phyloP scores from a whole-genome alignment of 2,329 filamentous ascomycete species.

The Ramichloridium luteum region DNA sequence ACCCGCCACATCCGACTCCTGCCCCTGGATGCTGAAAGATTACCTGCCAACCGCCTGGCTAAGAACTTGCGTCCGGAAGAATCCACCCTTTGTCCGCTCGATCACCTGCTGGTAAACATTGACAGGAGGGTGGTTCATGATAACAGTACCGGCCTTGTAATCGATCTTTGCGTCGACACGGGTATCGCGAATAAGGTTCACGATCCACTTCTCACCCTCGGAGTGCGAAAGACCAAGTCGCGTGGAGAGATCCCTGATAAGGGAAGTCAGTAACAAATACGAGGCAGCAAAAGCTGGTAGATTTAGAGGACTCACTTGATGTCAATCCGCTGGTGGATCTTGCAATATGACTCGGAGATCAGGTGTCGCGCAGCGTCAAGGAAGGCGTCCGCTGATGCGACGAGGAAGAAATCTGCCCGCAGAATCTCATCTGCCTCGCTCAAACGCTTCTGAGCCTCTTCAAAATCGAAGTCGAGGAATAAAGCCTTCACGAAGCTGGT shows the following conservation, averaged over 20 bases:
- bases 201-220: slow-evolving; percentile 99
- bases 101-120: slow-evolving; percentile 99
- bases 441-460: slow-evolving; percentile 86
- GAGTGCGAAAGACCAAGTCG: slow-evolving; percentile 84
- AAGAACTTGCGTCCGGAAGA: slow-evolving; percentile 95
- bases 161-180: slow-evolving; percentile 98
- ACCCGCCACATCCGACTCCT: too few relatives aligned
- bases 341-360: slow-evolving; percentile 98
- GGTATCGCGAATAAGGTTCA: slow-evolving; percentile 96
- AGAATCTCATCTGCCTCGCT: slow-evolving; percentile 80
- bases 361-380: slow-evolving; percentile 90
- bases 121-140: slow-evolving; percentile 99
- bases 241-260: slow-evolving; percentile 63
- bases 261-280: slow-evolving; percentile 18
- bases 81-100: slow-evolving; percentile 95
- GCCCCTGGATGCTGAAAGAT: too few relatives aligned
- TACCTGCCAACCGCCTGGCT: slow-evolving; percentile 44
- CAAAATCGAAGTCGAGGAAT: slow-evolving; percentile 93
- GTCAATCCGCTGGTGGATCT: slow-evolving; percentile 97
- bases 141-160: slow-evolving; percentile 94
- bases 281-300: too few relatives aligned
- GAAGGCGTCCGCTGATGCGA: slow-evolving; percentile 71
- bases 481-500: slow-evolving; percentile 94
- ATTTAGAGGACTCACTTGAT: slow-evolving; percentile 55
- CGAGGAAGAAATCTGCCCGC: slow-evolving; percentile 89